Evolutionary conservation across 2,329 filamentous ascomycete species (phyloP), one percentile per base, ranked within the genome.

Genomic region (Helminthosporium solani): DNA sequence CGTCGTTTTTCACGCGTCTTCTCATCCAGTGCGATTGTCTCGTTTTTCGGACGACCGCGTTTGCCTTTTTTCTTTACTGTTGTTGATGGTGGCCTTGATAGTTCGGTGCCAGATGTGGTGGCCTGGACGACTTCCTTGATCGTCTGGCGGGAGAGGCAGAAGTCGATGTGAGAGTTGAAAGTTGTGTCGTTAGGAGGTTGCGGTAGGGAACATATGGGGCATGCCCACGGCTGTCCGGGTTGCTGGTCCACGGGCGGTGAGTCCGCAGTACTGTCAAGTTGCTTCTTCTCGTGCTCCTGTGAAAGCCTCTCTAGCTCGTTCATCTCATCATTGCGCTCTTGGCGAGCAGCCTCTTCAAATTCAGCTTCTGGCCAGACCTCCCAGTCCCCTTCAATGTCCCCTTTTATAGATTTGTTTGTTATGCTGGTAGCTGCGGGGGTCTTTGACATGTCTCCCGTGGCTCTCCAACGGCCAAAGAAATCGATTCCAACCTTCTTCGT

Each of bases 151-250:
- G 91, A 96, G 1, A 99, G 78, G 67, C 94, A 99, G 7, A 87
- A 80, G 66, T 99, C 94, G 41, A 99, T 90, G 63, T 99, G 94
- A 46, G 87, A 82, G 57, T 99, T 99, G 71, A 97, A 95, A 0
- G 73, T 74, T 36, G 78, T 78, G 65, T 96, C 90, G 40, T 92
- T 79, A 0, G 90, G 81, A 0, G 75, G 62, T 61, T 96, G 91
- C 0, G 88, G 85, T 14, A 85, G 77, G n/a, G 75, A 73, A 67
- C 94, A 99, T 35, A 97, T 88, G 0, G 94, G 94, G 67, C 94
- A 99, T 30, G 86, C 79, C 91, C 91, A 97, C 37, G 83, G 61
- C 48, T 63, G 58, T 36, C 60, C 44, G 7, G 48, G 27, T n/a
- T 49, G 30, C 59, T 67, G 2, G 49, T 62, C 47, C 59, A 66